Evolutionary conservation across 202 grass and related monocot genomes (phyloP).

Genomic region (Zoysia matrella): DNA sequence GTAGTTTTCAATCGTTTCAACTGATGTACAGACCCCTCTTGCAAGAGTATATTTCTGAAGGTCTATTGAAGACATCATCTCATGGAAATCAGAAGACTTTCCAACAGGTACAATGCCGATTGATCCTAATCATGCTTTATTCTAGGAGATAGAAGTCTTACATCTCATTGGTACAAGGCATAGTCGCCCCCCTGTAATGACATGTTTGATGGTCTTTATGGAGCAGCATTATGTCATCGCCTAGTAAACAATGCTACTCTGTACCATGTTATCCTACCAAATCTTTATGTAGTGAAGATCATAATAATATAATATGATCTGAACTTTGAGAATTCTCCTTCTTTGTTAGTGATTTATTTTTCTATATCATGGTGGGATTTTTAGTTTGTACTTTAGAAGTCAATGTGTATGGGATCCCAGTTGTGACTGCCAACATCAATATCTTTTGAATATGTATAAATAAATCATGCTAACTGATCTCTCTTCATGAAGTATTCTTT

Average conservation of each 20-base stretch:
- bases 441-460: not conserved
- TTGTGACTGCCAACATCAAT: not conserved
- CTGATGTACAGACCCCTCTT: slow-evolving; percentile 72
- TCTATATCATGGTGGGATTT: not conserved
- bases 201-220: too few relatives aligned
- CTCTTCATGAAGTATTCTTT: not conserved
- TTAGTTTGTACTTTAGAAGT: not conserved
- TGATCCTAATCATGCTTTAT: not conserved
- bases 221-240: too few relatives aligned
- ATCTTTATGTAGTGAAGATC: slow-evolving; percentile 12
- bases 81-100: slow-evolving; percentile 54
- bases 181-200: too few relatives aligned
- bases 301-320: not conserved
- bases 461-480: not conserved
- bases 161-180: not conserved
- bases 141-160: slow-evolving; percentile 13
- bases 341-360: not conserved
- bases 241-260: too few relatives aligned
- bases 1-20: slow-evolving; percentile 86
- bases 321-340: not conserved
- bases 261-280: not conserved
- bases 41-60: slow-evolving; percentile 67
- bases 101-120: slow-evolving; percentile 58
- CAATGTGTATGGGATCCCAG: not conserved
- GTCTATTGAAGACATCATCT: slow-evolving; percentile 63